Base-by-base conservation (phyloP, 2,329 filamentous ascomycete species). In the Microthyrium microscopicum region DNA sequence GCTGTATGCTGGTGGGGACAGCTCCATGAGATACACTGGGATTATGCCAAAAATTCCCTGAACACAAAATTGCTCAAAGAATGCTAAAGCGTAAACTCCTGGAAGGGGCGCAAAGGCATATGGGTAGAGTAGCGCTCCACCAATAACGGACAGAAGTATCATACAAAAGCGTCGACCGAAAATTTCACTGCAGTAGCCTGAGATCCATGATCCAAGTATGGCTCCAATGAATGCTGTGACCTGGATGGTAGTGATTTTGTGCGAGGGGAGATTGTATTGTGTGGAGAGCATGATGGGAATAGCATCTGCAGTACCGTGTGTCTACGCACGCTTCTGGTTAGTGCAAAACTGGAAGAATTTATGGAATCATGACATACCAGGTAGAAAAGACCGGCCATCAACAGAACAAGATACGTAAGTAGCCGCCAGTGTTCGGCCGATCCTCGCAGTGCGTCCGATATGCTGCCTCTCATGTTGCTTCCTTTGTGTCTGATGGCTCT, bases 351-450 rank as follows among this genome's bases (percentile, higher is more conserved):
- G n/a, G n/a, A n/a, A n/a, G n/a, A n/a, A n/a, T n/a, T n/a, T n/a
- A n/a, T n/a, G n/a, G n/a, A n/a, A n/a, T n/a, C n/a, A n/a, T n/a
- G n/a, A n/a, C n/a, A n/a, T n/a, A n/a, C n/a, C n/a, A n/a, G n/a
- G n/a, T n/a, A n/a, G n/a, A n/a, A n/a, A n/a, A n/a, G n/a, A n/a
- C n/a, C n/a, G 2, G 81, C 77, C 81, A 91, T 91, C 25, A 92
- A 62, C 15, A 92, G 60, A 5, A 92, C 80, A 36, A 92, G 62
- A 55, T 93, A 93, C 22, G 73, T 60, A 35, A 93, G 61, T 3
- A 91, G 55, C 11, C 82, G 42, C 84, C 84, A 92, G 54, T 92
- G 81, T 9, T 71, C n/a, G n/a, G n/a, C n/a, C n/a, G n/a, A n/a
- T n/a, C n/a, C n/a, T n/a, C n/a, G n/a, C n/a, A n/a, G n/a, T n/a